Evolutionary conservation across 306 rosid genomes (phyloP).

Genomic region (Luffa acutangula): DNA sequence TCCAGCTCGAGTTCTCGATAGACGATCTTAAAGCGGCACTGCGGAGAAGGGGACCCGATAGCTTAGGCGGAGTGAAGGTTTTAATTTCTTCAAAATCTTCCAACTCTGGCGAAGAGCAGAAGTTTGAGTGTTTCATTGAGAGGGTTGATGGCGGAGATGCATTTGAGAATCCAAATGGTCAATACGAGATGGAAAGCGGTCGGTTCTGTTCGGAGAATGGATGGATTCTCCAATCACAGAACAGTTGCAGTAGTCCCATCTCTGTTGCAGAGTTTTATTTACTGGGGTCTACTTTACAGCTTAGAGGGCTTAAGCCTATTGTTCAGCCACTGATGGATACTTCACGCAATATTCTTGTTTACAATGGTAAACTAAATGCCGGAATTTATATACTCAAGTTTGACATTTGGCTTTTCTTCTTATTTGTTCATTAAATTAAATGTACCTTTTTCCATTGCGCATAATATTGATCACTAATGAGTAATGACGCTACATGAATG

Average conservation of each 20-base stretch:
- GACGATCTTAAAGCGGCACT: slow-evolving; percentile 56
- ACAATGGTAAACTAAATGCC: slow-evolving; percentile 38
- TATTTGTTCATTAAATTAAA: background rate
- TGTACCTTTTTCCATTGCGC: background rate
- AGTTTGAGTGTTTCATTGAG: slow-evolving; percentile 28
- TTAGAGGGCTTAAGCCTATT: slow-evolving; percentile 50
- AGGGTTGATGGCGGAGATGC: slow-evolving; percentile 16
- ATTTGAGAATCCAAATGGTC: background rate
- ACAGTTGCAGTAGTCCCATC: background rate
- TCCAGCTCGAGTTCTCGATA: slow-evolving; percentile 30
- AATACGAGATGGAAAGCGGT: background rate
- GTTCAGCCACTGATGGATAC: slow-evolving; percentile 69
- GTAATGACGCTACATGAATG: background rate
- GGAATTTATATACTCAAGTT: background rate
- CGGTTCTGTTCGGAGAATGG: slow-evolving; percentile 9
- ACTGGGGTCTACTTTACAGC: slow-evolving; percentile 76
- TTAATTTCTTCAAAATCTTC: slow-evolving; percentile 20
- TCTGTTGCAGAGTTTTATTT: slow-evolving; percentile 38
- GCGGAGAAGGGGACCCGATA: slow-evolving; percentile 82
- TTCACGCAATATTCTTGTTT: slow-evolving; percentile 52
- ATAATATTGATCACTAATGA: background rate
- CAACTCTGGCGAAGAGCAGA: background rate
- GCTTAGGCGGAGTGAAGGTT: slow-evolving; percentile 47
- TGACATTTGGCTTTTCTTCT: background rate
- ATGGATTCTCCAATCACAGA: background rate